phyloP scores from a whole-genome alignment of 306 rosid species.

The Biancaea sappan region DNA sequence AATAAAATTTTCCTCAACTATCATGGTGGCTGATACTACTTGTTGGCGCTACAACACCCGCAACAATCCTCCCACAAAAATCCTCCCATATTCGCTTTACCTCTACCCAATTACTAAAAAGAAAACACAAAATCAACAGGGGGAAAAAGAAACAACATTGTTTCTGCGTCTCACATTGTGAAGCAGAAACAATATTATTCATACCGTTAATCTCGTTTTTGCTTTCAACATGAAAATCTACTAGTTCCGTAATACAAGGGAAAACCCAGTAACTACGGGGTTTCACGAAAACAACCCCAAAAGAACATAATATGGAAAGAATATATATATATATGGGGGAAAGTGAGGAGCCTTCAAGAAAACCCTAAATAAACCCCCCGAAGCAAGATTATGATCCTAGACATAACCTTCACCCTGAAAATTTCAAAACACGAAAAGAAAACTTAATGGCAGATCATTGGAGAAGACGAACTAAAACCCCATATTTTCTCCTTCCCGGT shows the following conservation, averaged over 20 bases:
- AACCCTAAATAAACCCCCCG: slow-evolving; percentile 40
- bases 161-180: not conserved
- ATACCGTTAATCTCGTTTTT: not conserved
- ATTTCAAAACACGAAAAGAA: not conserved
- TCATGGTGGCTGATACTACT: slow-evolving; percentile 5
- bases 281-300: slow-evolving; percentile 18
- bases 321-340: not conserved
- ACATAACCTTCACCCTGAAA: not conserved
- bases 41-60: not conserved
- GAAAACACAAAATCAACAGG: slow-evolving; percentile 17
- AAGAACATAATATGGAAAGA: slow-evolving; percentile 12
- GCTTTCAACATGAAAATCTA: slow-evolving; percentile 27
- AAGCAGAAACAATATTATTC: slow-evolving; percentile 7
- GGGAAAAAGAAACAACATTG: slow-evolving; percentile 1
- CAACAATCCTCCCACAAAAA: no score
- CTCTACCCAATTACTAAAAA: slow-evolving; percentile 9
- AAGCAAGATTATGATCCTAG: slow-evolving; percentile 27
- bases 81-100: not conserved
- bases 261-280: not conserved
- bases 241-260: slow-evolving; percentile 2
- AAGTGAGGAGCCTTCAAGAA: slow-evolving; percentile 21
- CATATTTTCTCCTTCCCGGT: slow-evolving; percentile 19
- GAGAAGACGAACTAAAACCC: slow-evolving; percentile 13
- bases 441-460: slow-evolving; percentile 20
- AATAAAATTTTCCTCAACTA: slow-evolving; percentile 29